Percentiles rank a stretch among this genome's conserved stretches.
Evolutionary conservation across 2,329 filamentous ascomycete genomes (phyloP).

Genomic region (Phaeoacremonium minimum): DNA sequence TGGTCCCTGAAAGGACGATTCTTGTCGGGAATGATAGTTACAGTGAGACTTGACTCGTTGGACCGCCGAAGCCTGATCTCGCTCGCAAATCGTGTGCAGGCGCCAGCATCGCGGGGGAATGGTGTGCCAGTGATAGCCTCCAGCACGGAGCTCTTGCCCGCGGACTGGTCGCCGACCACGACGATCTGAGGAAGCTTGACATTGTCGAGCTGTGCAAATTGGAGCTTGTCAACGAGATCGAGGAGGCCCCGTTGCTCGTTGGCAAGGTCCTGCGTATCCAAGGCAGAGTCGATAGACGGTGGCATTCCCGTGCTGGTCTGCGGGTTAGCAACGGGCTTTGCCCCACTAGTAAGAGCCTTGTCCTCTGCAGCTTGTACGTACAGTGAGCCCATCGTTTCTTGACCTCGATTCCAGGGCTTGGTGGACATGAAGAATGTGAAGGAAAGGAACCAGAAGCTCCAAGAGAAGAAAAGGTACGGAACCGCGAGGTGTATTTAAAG

Average conservation of each 20-base stretch:
- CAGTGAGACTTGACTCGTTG: slow-evolving; percentile 36
- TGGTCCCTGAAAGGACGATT: slow-evolving; percentile 41
- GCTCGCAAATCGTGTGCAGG: slow-evolving; percentile 59
- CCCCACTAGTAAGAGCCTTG: no score
- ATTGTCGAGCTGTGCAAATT: slow-evolving; percentile 26
- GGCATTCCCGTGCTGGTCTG: slow-evolving; percentile 16
- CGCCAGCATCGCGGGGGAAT: slow-evolving; percentile 54
- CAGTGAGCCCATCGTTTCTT: no score
- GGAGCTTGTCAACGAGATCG: slow-evolving; percentile 44
- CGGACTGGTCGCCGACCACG: slow-evolving; percentile 60
- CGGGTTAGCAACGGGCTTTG: no score
- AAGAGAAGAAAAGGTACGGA: no score
- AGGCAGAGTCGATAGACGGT: slow-evolving; percentile 39
- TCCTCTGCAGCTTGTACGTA: no score
- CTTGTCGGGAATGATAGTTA: slow-evolving; percentile 53
- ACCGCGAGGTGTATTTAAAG: no score
- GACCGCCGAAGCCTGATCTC: slow-evolving; percentile 51
- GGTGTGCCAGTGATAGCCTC: slow-evolving; percentile 60
- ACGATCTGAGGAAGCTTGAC: slow-evolving; percentile 55
- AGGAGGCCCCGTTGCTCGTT: slow-evolving; percentile 52
- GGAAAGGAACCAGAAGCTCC: no score
- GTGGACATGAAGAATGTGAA: no score
- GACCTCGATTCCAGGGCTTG: no score
- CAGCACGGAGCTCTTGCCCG: slow-evolving; percentile 60
- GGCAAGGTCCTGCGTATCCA: slow-evolving; percentile 44